Conservation (phyloP, 352 stramenopile species). For the Pythium oligandrum region DNA sequence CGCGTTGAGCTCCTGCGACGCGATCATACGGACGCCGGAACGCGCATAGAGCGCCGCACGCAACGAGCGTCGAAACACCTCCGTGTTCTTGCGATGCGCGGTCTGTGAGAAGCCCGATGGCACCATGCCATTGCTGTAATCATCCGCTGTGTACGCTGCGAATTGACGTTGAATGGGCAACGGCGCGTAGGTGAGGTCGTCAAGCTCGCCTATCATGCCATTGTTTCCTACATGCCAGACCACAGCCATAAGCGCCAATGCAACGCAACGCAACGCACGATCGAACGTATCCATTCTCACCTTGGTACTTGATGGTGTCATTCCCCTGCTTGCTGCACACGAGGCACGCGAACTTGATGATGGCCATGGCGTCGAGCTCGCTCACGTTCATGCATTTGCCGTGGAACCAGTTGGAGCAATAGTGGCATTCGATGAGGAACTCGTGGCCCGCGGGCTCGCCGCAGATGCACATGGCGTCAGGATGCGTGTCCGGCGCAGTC, state of each 20-base stretch:
- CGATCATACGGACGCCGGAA: slow-evolving; percentile 41
- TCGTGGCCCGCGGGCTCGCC: slow-evolving; percentile 17
- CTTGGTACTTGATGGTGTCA: slow-evolving; percentile 30
- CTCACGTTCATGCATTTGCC: slow-evolving; percentile 44
- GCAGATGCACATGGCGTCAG: slow-evolving; percentile 21
- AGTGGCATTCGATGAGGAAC: slow-evolving; percentile 68
- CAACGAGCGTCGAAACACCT: slow-evolving; percentile 45
- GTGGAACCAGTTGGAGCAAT: slow-evolving; percentile 62
- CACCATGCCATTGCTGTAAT: slow-evolving; percentile 1
- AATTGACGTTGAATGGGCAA: slow-evolving; percentile 38
- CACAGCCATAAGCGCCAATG: no score
- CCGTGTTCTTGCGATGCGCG: slow-evolving; percentile 31
- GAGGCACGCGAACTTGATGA: slow-evolving; percentile 49
- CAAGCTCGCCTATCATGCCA: slow-evolving; percentile 12
- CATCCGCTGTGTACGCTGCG: slow-evolving; percentile 11
- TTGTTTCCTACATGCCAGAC: slow-evolving; percentile 4
- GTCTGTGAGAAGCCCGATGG: slow-evolving; percentile 7
- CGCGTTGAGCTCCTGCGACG: slow-evolving; percentile 19
- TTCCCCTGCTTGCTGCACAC: slow-evolving; percentile 38
- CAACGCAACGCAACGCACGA: no score
- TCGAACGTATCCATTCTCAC: slow-evolving; percentile 10
- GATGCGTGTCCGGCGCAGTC: background rate
- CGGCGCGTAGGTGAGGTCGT: slow-evolving; percentile 34
- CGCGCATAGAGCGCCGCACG: slow-evolving; percentile 39
- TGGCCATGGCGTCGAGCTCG: slow-evolving; percentile 53